Evolutionary conservation across 2,329 filamentous ascomycete genomes (phyloP), one percentile per base, ranked within the genome.

Genomic region (Neonectria magnoliae): DNA sequence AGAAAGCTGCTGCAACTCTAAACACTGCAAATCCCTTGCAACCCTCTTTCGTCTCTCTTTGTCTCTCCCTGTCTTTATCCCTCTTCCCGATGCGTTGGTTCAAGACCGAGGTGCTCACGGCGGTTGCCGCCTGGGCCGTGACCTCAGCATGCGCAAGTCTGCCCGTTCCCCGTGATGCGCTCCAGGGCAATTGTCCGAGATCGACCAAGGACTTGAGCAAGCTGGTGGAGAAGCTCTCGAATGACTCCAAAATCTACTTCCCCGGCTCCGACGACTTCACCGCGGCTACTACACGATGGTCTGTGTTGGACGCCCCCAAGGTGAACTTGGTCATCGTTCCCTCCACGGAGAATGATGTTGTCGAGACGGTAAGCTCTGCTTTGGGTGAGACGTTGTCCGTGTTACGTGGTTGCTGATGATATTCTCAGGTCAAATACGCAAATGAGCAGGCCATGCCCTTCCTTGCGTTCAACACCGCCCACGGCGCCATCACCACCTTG

Each of bases 391-490:
- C 31, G 6, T 29, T 9, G 14, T 20, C 14, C 10, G 4, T 6
- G 4, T 5, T 2, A 0, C 33, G 2, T 2, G 13, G 10, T 4
- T 18, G 4, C 51, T 53, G 25, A 29, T 64, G 18, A n/a, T 5
- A 1, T 5, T 7, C 14, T 56, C 55, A 76, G 76, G 71, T 78
- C 29, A 76, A 75, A 54, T 87, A 78, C 63, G 85, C 86, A 45
- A 84, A 83, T 67, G 69, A 77, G 41, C 74, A 80, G 50, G 69
- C 78, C 2, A 61, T 86, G 2, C 84, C 85, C 0, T 87, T 88
- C 65, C 80, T 89, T 2, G 81, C 85, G 0, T 82, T 79, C 71
- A 86, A 84, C 69, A 83, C 84, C 14, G 81, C 78, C 2, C 87
- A 89, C 62, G 87, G 85, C 4, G 77, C 82, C 3, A 78, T 85